phyloP scores from a whole-genome alignment of 163 green algal species.

The Chlamydomonas reinhardtii region DNA sequence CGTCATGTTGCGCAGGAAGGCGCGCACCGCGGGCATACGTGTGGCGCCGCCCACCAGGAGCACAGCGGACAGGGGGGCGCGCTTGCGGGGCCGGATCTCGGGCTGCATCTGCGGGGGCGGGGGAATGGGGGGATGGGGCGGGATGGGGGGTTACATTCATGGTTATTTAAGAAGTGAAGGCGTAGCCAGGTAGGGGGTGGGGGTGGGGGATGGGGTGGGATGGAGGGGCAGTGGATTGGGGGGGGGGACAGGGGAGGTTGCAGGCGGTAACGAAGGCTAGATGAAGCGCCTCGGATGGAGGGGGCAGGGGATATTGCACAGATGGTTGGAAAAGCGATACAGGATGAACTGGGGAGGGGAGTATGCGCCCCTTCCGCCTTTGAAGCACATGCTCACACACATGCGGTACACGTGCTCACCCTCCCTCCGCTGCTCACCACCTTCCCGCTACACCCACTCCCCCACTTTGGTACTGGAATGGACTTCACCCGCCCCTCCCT shows the following conservation, averaged over 20 bases:
- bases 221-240: neutral
- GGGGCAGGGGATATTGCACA: neutral
- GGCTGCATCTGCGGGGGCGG: constrained; percentile 56
- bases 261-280: neutral
- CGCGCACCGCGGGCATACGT: constrained; percentile 83
- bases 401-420: no score
- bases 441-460: neutral
- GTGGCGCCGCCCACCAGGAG: constrained; percentile 93
- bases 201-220: neutral
- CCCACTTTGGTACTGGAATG: no score
- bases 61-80: constrained; percentile 70
- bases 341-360: no score
- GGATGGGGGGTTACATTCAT: neutral
- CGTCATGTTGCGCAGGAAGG: constrained; percentile 93
- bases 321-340: no score
- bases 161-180: no score
- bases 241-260: neutral
- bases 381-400: no score
- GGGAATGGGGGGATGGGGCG: neutral
- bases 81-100: constrained; percentile 75
- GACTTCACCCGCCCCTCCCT: no score
- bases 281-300: no score
- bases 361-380: no score
- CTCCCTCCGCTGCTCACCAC: neutral
- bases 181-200: no score